Evolutionary conservation across 1,284 basidiomycete genomes (phyloP).

Genomic region (Puccinia coronata): DNA sequence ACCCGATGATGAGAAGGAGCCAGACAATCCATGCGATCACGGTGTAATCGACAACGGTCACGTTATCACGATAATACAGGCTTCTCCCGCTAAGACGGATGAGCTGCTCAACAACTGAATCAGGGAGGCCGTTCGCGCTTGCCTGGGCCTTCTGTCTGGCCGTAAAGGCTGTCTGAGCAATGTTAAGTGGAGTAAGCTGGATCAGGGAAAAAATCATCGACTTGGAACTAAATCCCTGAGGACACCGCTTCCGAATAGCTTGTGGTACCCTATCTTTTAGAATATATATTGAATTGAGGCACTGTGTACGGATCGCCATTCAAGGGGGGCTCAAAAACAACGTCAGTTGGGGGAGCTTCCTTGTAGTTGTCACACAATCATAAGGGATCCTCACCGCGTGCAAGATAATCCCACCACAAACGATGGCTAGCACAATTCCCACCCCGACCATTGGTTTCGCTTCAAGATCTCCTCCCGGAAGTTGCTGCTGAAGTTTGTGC

Average conservation of each 20-base stretch:
- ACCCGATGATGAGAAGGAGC: conserved; percentile 19
- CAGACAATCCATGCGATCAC: conserved; percentile 12
- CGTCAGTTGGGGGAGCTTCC: neutral
- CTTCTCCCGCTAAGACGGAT: neutral
- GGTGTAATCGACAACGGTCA: neutral
- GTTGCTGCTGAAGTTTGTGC: neutral
- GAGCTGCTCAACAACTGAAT: neutral
- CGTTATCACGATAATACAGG: neutral
- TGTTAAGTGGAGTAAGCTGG: conserved; percentile 1
- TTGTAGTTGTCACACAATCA: neutral
- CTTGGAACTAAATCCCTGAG: neutral
- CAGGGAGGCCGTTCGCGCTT: neutral
- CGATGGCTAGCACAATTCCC: neutral
- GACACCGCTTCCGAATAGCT: neutral
- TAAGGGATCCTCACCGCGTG: neutral
- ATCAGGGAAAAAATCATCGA: neutral
- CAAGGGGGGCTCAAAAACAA: neutral
- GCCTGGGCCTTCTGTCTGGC: neutral
- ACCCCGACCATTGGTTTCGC: neutral
- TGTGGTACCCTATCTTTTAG: neutral
- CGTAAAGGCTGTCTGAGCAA: neutral
- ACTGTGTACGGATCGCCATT: neutral
- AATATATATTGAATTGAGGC: conserved; percentile 20
- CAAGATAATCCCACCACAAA: neutral
- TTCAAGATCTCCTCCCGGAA: neutral